Evolutionary conservation across 2,329 filamentous ascomycete genomes (phyloP), one percentile per base, ranked within the genome.

Genomic region (Verticillium albo-atrum): DNA sequence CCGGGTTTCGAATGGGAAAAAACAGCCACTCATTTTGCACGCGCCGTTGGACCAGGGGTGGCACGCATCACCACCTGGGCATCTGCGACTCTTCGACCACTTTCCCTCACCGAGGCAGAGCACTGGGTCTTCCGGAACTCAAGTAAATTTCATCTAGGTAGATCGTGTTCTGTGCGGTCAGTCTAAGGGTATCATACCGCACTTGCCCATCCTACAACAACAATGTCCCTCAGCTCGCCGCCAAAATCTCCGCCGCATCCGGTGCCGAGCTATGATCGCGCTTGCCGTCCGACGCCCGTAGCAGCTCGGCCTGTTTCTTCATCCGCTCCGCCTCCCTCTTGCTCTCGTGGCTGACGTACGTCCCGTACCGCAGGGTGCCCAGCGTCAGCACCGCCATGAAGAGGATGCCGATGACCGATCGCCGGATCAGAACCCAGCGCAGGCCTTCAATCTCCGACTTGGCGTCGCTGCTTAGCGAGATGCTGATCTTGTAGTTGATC

Each of bases 401-500:
- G 57, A 88, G 70, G 63, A 89, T 87, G n/a, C 85, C 86, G 37
- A 86, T 71, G 28, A 86, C 85, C 25, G 85, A 85, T 56, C 86
- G 79, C 58, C 84, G 78, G 62, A 87, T 91, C 64, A 88, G 75
- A 47, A 97, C 87, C 95, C 95, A 98, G 61, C 95, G 83, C 55
- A 99, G 78, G 1, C 89, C 90, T 73, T 99, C 95, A 55, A 98
- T 93, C 67, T 97, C 91, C 4, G 90, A 94, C 72, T 94, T 93
- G 54, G 90, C 87, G 73, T 98, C 95, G 63, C 91, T 95, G 72
- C 92, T 96, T 51, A 99, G 82, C 47, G 86, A 83, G 32, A 97
- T 92, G 25, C 91, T 96, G 73, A 99, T 98, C 72, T 96, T 95
- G 76, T 98, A 97, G 75, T 94, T 96, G 66, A 98, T 83, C 77